A percentile compares a stretch with the other conserved stretches of the same genome.
These are phyloP conservation scores for Brassica juncea DNA, from an alignment of 345 rosid species.

Conservation along the genomic window DNA sequence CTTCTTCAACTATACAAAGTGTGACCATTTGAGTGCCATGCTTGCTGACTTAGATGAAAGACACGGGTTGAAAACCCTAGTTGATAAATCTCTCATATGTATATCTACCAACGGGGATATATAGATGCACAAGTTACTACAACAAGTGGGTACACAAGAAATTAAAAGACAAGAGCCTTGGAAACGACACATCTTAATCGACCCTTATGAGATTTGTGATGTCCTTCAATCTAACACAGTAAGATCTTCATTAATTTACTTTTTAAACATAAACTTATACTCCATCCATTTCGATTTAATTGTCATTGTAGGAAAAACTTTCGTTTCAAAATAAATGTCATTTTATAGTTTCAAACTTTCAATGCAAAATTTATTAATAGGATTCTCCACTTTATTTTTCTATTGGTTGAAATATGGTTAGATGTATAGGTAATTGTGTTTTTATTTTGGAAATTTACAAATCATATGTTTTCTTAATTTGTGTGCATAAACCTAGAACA, in stretches of 20 bases:
- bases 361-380: too few species aligned
- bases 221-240: background rate
- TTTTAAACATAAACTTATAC: background rate
- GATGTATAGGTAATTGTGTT: too few species aligned
- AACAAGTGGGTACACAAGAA: background rate
- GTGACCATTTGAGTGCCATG: background rate
- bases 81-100: slow-evolving; percentile 23
- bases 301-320: too few species aligned
- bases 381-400: too few species aligned
- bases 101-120: background rate
- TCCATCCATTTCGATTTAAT: too few species aligned
- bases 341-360: too few species aligned
- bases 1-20: background rate
- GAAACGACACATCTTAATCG: background rate
- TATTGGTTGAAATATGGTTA: too few species aligned
- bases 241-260: background rate
- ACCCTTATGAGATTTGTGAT: background rate
- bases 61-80: background rate
- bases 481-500: too few species aligned
- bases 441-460: too few species aligned
- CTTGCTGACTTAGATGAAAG: background rate
- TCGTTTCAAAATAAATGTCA: too few species aligned
- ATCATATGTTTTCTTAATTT: too few species aligned
- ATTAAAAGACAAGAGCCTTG: background rate
- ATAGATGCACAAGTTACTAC: background rate